Base-by-base conservation (phyloP, 164 flowering plant genomes). In the Magnolia kwangsiensis region DNA sequence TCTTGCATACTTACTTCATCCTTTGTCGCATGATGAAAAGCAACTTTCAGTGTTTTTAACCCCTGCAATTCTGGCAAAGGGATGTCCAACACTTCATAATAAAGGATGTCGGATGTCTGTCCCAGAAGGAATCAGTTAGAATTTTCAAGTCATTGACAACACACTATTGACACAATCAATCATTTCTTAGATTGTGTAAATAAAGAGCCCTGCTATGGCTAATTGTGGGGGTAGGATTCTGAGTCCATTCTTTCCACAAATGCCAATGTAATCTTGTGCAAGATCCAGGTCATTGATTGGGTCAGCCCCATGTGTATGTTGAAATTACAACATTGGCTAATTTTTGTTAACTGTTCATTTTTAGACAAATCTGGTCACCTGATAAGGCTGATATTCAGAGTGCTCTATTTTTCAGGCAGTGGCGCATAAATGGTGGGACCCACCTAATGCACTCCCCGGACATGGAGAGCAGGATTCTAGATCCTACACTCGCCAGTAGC, bases 61-160 rank as follows among this genome's bases (percentile, higher is more conserved):
- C 96, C 93, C 87, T 95, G 97, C 82, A 95, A 75, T 81, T 95
- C 97, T 64, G 98, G 97, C 63, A 95, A 85, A 68, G 98, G 97
- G 69, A 95, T 92, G 84, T 95, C 98, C 85, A 95, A 65, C 1
- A 95, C 94, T 84, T 95, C 98, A 82, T 95, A 95, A 74, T 95
- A 93, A 82, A 95, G 82, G 45, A 93, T 90, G 84, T 95, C 98
- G 66, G 98, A 90, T 24, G 82, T 88, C 98, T 93, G 88, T 76
- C 63, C 20, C 74, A 82, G 50, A 81, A 51, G 61, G 78, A 68
- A 68, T 68, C 0, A 6, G 29, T 68, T 68, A 68, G 71, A 29
- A 31, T 16, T 31, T 31, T 37, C 50, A 16, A 29, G 50, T 7
- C 1, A 18, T 68, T 23, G 6, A 11, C 69, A 66, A 66, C 31